These are phyloP conservation scores for Aspergillus spinulosporus DNA, from an alignment of 2,329 filamentous ascomycete species.

Conservation along the genomic window DNA sequence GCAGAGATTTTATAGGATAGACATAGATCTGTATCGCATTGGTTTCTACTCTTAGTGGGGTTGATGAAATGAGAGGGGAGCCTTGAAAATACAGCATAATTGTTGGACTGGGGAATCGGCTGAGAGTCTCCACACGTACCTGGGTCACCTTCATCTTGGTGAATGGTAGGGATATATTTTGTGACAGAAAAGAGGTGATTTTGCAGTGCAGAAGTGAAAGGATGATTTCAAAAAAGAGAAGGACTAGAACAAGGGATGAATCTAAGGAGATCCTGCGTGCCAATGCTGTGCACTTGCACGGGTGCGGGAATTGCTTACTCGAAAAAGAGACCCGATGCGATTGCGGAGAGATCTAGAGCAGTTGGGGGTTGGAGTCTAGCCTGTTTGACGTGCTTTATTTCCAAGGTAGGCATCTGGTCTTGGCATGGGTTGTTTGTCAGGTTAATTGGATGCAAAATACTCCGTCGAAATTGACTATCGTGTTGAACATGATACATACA, in stretches of 20 bases:
- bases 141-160: slow-evolving; percentile 42
- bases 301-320: neutral
- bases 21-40: slow-evolving; percentile 60
- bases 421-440: neutral
- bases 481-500: slow-evolving; percentile 24
- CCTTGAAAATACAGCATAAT: too few relatives aligned
- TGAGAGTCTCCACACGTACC: slow-evolving; percentile 23
- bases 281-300: neutral
- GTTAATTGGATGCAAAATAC: neutral
- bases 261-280: too few relatives aligned
- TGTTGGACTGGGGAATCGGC: too few relatives aligned
- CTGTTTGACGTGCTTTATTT: neutral
- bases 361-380: neutral
- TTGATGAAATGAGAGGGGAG: too few relatives aligned
- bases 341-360: neutral
- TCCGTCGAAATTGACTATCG: neutral
- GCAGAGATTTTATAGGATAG: slow-evolving; percentile 74
- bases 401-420: neutral
- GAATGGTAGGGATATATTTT: neutral
- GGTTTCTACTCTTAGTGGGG: neutral
- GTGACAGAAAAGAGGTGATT: neutral
- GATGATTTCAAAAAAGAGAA: neutral
- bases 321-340: neutral
- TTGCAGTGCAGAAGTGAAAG: neutral
- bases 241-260: neutral